Base-by-base conservation (phyloP, 1,284 basidiomycete genomes). In the Moniliophthora roreri region DNA sequence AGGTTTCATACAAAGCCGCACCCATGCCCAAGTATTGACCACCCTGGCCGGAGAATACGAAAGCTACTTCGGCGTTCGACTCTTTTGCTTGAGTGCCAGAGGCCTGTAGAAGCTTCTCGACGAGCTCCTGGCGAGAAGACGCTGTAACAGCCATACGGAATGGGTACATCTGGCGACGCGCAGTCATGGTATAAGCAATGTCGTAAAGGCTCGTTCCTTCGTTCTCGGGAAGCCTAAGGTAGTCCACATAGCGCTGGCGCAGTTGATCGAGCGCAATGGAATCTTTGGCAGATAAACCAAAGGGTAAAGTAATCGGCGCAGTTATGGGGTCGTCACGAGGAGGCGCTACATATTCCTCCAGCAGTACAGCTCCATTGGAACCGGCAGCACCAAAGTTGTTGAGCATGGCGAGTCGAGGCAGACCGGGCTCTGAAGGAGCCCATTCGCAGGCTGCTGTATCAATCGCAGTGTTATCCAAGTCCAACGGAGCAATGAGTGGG, bases 351-450 rank as follows among this genome's bases (percentile, higher is more conserved):
- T 70, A 61, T 51, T 88, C 86, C 58, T 88, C 83, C 1, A 89
- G 60, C 5, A 89, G 51, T 11, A 87, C 59, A 0, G 84, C 80
- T 1, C 77, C 75, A 54, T 89, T 90, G 9, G 86, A 87, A 0
- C 87, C 87, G 18, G 87, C 76, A 0, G 87, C 87, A 16, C 87
- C 87, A 58, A 88, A 90, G 60, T 89, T 90, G 60, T 86, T 89
- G 46, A 89, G 69, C 16, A 89, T 60, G 0, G 85, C 85, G 3
- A 83, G 58, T 3, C 85, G 74, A 3, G 68, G 64, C 41, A 57
- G 53, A 7, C 69, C 69, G 15, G 59, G 60, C 10, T 66, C 64
- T 2, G 66, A 60, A 11, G 70, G 62, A 9, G 49, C 42, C 85
- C 86, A 88, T 1, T 69, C 61, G 0, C 64, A 59, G 0, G 68